Evolutionary conservation across 768 basidiomycete species (phyloP).

Genomic region (Tricholoma furcatifolium): DNA sequence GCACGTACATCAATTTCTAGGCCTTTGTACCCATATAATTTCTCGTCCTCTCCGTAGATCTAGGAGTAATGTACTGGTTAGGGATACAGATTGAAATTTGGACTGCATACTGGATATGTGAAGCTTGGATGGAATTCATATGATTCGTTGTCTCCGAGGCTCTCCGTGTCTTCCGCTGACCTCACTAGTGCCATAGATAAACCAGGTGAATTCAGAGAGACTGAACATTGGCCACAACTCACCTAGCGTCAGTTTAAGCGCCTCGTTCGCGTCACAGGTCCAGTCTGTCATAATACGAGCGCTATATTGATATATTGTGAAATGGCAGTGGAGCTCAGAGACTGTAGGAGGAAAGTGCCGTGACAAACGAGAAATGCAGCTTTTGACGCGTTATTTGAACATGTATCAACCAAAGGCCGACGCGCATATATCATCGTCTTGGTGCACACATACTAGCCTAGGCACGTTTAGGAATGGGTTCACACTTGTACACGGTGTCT

Average conservation of each 20-base stretch:
- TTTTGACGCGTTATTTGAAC: conserved; percentile 21
- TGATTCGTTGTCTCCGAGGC: conserved; percentile 52
- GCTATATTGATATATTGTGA: not conserved
- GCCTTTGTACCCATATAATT: conserved; percentile 90
- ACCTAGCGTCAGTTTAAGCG: conserved; percentile 77
- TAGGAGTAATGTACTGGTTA: conserved; percentile 24
- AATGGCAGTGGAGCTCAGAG: not conserved
- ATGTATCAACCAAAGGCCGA: conserved; percentile 8
- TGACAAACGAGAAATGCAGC: not conserved
- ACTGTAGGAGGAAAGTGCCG: not conserved
- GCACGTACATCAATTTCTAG: conserved; percentile 75
- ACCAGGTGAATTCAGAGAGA: not conserved
- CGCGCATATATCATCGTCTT: not conserved
- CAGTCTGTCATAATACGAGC: conserved; percentile 52
- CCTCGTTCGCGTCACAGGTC: conserved; percentile 80
- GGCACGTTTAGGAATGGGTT: too few relatives aligned
- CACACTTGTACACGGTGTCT: too few relatives aligned
- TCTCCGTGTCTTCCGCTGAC: conserved; percentile 61
- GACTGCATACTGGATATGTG: conserved; percentile 80
- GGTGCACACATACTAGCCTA: too few relatives aligned
- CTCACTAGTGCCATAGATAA: conserved; percentile 51
- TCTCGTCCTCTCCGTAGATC: conserved; percentile 97
- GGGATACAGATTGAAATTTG: not conserved
- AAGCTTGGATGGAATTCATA: conserved; percentile 84
- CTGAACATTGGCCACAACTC: conserved; percentile 14